Base-by-base conservation (phyloP, 345 rosid genomes). In the Diplotaxis tenuifolia region DNA sequence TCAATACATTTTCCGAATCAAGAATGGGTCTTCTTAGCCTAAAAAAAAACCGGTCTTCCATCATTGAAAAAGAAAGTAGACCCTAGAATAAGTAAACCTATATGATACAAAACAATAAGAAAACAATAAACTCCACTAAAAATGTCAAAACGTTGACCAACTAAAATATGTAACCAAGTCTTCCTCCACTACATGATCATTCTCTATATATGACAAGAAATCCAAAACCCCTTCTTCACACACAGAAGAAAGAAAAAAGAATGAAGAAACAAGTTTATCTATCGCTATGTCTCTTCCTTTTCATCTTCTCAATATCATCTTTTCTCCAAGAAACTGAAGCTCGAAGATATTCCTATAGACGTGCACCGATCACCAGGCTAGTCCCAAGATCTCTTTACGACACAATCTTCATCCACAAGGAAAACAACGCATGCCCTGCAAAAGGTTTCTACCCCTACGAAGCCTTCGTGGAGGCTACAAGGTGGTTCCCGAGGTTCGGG, bases 381-480 rank as follows among this genome's bases (percentile, higher is more conserved):
- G 83, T 88, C 70, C 59, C 83, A 22, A 76, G 81, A 56, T 65
- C 76, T 11, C 70, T 28, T 23, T 88, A 76, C 68, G 77, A 88
- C 19, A 29, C 68, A 65, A 80, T 88, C 79, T 81, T 87, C 32
- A 83, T 80, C 75, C 87, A 86, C 65, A 77, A 87, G 45, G 84
- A 83, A 9, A 84, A 83, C 18, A 84, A 67, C 28, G 86, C 68
- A 29, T 86, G 92, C 54, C 88, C 83, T 12, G 87, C 82, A 9
- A 84, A 82, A 67, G 83, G 83, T 50, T 88, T 88, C 75, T 88
- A 88, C 81, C 81, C 82, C 2, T 88, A 86, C 58, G 88, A 88
- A 29, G 88, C 89, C 66, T 88, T 86, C 32, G 76, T 84, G n/a
- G 71, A 79, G 2, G 91, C 94, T 0, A 86, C 94, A 0, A 84